Conservation (phyloP, 805 yeast genomes). For the Candida incommunis region DNA sequence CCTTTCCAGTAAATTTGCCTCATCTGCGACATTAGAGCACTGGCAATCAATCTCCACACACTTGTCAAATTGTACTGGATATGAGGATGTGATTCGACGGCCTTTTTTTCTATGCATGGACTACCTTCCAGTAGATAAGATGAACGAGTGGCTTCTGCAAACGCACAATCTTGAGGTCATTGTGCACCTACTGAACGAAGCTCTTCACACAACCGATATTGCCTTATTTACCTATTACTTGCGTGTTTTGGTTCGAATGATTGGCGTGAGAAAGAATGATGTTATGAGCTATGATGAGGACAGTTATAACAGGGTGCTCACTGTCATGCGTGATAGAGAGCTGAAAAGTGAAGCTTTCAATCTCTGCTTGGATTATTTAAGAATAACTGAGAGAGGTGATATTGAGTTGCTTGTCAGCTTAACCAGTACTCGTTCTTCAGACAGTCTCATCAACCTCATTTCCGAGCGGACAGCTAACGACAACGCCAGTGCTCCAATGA, state of each 20-base stretch:
- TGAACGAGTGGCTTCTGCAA: background rate
- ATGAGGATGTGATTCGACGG: background rate
- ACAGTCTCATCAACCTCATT: background rate
- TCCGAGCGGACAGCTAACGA: background rate
- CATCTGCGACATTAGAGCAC: background rate
- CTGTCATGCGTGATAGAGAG: constrained; percentile 14
- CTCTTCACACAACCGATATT: background rate
- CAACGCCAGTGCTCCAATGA: background rate
- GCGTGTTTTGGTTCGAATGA: background rate
- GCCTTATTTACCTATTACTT: background rate
- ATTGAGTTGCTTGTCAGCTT: background rate
- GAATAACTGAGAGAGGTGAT: background rate
- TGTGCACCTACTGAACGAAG: background rate
- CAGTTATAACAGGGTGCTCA: constrained; percentile 7
- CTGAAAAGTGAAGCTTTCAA: background rate
- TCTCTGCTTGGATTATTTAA: background rate
- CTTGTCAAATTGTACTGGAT: background rate
- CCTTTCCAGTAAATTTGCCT: background rate
- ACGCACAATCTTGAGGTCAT: background rate
- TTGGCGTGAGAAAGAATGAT: background rate
- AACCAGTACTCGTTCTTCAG: background rate
- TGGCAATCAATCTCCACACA: background rate
- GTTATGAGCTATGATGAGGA: background rate
- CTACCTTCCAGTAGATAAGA: background rate
- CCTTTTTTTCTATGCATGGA: constrained; percentile 1